These are phyloP conservation scores for Fusarium sp. DNA, from an alignment of 2,329 filamentous ascomycete species.

Conservation along the genomic window DNA sequence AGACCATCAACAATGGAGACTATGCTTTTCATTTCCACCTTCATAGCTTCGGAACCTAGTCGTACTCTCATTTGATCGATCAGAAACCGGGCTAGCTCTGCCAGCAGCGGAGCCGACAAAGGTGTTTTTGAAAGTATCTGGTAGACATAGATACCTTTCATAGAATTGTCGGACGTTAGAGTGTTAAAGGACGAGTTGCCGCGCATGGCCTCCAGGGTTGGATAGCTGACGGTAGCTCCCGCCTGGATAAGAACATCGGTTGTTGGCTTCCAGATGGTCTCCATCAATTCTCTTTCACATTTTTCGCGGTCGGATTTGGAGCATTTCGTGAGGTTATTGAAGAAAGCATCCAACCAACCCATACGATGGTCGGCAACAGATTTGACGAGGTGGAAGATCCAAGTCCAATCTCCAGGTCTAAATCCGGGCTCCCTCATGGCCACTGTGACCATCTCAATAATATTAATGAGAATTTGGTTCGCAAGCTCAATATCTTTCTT, in stretches of 20 bases:
- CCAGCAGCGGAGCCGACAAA: conserved; percentile 17
- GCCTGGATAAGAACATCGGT: conserved; percentile 46
- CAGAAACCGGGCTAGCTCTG: conserved; percentile 40
- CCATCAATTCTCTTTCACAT: conserved; percentile 17
- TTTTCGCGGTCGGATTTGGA: background rate
- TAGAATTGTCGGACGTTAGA: background rate
- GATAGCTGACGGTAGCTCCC: conserved; percentile 36
- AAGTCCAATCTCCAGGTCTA: conserved; percentile 13
- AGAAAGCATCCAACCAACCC: conserved; percentile 2
- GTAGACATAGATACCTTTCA: conserved; percentile 34
- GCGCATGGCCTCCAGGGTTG: conserved; percentile 6
- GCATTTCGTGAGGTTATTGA: conserved; percentile 12
- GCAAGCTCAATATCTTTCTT: conserved; percentile 20
- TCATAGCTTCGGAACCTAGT: conserved; percentile 28
- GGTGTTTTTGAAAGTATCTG: background rate
- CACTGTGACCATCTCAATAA: conserved; percentile 32
- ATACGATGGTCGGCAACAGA: conserved; percentile 17
- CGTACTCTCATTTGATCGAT: conserved; percentile 34
- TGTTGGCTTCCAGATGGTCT: conserved; percentile 51
- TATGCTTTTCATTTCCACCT: conserved; percentile 24
- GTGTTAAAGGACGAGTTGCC: background rate
- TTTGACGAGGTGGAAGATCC: conserved; percentile 17
- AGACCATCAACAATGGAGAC: conserved; percentile 43
- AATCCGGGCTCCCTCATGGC: conserved; percentile 33
- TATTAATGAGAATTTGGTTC: conserved; percentile 32